Evolutionary conservation across 2,329 filamentous ascomycete genomes (phyloP), one percentile per base, ranked within the genome.

Genomic region (Apiospora malaysiana): DNA sequence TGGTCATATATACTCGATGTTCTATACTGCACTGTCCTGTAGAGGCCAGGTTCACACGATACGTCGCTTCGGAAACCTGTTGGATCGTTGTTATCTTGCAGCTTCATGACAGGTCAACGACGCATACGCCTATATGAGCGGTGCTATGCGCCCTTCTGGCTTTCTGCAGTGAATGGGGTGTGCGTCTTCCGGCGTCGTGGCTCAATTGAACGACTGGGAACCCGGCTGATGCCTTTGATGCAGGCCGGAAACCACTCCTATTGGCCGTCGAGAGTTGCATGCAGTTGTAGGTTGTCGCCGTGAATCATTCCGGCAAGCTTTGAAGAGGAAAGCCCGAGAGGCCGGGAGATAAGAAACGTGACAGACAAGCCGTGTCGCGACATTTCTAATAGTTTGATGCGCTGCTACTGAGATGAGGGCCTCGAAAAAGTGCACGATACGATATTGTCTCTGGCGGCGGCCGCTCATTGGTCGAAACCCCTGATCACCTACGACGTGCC

Each of bases 381-480:
- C 27, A 37, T 37, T 37, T 21, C 16, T 16, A 32, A 21, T 32
- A 37, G 10, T n/a, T 21, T 18, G n/a, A 25, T 59, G 27, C 25
- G 25, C 51, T 27, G 25, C 49, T 37, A 4, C 6, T 10, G 42
- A 45, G 9, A 42, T 45, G 10, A 45, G 42, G 18, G 27, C 51
- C 16, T 59, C 51, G 27, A 9, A 59, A 59, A 49, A 51, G 25
- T n/a, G 8, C 27, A 63, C 21, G 21, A 7, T 9, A 37, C 47
- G 47, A 25, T 51, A 16, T 63, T 37, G 56, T 37, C 56, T n/a
- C 32, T 63, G 56, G 32, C 10, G 32, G 32, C 56, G 37, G 43
- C 12, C n/a, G 67, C 46, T 49, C n/a, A 68, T 56, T 56, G 67
- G 46, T 21, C 14, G 65, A 42, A 10, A 40, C 67, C 67, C 67